Conservation (phyloP, 345 rosid genomes). For the Gossypium stocksii region DNA sequence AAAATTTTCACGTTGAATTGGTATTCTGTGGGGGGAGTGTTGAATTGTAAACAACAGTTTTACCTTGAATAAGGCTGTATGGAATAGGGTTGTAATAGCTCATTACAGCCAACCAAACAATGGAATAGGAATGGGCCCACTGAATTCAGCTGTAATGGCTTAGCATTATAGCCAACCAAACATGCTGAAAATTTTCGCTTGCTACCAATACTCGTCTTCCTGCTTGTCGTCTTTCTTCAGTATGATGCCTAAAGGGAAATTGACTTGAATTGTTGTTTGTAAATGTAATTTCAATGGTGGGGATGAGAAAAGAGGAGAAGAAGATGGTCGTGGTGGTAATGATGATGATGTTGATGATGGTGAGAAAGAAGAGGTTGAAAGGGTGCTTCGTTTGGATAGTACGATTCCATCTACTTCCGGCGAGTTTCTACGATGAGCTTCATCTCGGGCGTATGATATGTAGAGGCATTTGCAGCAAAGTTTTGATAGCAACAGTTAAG, state of each 20-base stretch:
- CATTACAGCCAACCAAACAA: too few species aligned
- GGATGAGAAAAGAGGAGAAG: conserved; percentile 7
- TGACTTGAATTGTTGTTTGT: conserved; percentile 29
- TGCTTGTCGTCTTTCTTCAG: conserved; percentile 25
- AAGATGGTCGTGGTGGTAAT: neutral
- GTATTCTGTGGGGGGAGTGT: too few species aligned
- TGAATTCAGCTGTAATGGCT: too few species aligned
- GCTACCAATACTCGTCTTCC: conserved; percentile 21
- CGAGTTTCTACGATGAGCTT: conserved; percentile 76
- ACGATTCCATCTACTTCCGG: conserved; percentile 75
- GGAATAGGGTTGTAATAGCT: too few species aligned
- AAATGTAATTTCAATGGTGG: conserved; percentile 41
- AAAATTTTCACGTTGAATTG: too few species aligned
- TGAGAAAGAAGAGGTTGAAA: conserved; percentile 60
- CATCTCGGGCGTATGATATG: conserved; percentile 97
- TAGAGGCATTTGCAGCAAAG: conserved; percentile 78
- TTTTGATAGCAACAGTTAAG: conserved; percentile 85
- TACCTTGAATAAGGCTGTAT: too few species aligned
- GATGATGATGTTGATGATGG: conserved; percentile 28
- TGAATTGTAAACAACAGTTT: too few species aligned
- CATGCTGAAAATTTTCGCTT: conserved; percentile 29
- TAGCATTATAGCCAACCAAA: too few species aligned
- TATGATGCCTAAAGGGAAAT: conserved; percentile 24
- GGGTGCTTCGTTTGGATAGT: conserved; percentile 89
- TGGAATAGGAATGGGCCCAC: too few species aligned